These are phyloP conservation scores for Porcisia hertigi DNA, from an alignment of 208 protist genomes.

Conservation along the genomic window DNA sequence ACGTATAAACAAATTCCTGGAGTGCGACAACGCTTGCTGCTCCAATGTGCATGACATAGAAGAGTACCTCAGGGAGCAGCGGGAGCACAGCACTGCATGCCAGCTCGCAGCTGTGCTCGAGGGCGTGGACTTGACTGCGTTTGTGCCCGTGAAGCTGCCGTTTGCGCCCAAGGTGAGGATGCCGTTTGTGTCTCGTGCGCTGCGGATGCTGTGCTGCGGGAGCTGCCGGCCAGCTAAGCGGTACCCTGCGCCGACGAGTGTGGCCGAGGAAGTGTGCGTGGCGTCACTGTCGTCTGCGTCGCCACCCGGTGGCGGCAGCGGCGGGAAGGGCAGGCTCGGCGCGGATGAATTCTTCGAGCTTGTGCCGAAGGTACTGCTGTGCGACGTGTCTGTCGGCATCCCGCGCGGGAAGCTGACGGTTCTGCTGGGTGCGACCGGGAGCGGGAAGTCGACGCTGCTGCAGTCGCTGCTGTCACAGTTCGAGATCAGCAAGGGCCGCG, in stretches of 20 bases:
- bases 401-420: conserved; percentile 62
- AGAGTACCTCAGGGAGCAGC: conserved; percentile 19
- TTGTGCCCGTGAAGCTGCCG: conserved; percentile 59
- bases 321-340: too few species aligned
- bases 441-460: conserved; percentile 80
- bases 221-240: conserved; percentile 15
- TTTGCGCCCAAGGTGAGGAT: conserved; percentile 30
- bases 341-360: conserved; percentile 37
- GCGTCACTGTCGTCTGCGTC: neutral
- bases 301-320: neutral
- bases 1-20: conserved; percentile 66
- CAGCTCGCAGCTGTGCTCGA: conserved; percentile 45
- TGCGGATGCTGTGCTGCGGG: conserved; percentile 38
- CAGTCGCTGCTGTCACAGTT: conserved; percentile 41
- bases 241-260: neutral
- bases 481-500: conserved; percentile 39
- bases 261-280: neutral
- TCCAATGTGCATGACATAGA: conserved; percentile 33
- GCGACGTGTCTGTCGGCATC: conserved; percentile 38
- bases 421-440: conserved; percentile 69
- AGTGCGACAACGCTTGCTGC: conserved; percentile 35
- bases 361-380: conserved; percentile 36
- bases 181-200: conserved; percentile 6
- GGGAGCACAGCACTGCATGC: conserved; percentile 20
- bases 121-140: conserved; percentile 50